These are phyloP conservation scores for Hypoxylon sp. DNA, from an alignment of 2,329 filamentous ascomycete species.

Conservation along the genomic window DNA sequence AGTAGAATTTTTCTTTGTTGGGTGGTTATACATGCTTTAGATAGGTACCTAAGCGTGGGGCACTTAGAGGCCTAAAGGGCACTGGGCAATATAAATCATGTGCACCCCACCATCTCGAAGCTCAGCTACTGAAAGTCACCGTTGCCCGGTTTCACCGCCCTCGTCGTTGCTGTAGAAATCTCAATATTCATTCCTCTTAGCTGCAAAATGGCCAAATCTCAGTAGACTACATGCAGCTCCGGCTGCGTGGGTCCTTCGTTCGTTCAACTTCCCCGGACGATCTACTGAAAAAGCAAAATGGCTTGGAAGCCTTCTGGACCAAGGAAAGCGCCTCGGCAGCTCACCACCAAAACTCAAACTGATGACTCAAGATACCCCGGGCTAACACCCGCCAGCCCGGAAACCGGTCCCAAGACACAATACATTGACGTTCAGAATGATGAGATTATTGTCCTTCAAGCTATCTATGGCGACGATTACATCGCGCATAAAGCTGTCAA, in stretches of 20 bases:
- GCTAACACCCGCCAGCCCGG: constrained; percentile 58
- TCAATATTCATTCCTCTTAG: constrained; percentile 28
- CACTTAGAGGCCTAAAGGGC: constrained; percentile 14
- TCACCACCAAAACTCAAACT: constrained; percentile 54
- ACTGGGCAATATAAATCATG: constrained; percentile 22
- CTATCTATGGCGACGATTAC: constrained; percentile 93
- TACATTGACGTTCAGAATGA: constrained; percentile 89
- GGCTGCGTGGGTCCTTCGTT: constrained; percentile 62
- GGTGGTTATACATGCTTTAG: constrained; percentile 6
- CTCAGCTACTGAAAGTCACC: constrained; percentile 20
- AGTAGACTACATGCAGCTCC: constrained; percentile 64
- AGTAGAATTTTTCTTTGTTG: neutral
- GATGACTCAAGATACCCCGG: constrained; percentile 65
- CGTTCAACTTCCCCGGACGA: constrained; percentile 42
- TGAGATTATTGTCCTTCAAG: constrained; percentile 85
- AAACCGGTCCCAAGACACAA: constrained; percentile 63
- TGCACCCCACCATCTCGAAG: constrained; percentile 35
- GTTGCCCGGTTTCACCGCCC: constrained; percentile 27
- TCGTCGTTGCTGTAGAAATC: constrained; percentile 13
- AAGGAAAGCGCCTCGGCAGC: constrained; percentile 62
- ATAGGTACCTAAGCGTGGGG: constrained; percentile 22
- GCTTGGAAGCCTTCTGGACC: constrained; percentile 62
- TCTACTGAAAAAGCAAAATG: constrained; percentile 56
- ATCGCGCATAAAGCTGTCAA: constrained; percentile 76
- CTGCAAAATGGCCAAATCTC: constrained; percentile 59